Base-by-base conservation (phyloP, 257 asterid genomes). In the Petrea volubilis region DNA sequence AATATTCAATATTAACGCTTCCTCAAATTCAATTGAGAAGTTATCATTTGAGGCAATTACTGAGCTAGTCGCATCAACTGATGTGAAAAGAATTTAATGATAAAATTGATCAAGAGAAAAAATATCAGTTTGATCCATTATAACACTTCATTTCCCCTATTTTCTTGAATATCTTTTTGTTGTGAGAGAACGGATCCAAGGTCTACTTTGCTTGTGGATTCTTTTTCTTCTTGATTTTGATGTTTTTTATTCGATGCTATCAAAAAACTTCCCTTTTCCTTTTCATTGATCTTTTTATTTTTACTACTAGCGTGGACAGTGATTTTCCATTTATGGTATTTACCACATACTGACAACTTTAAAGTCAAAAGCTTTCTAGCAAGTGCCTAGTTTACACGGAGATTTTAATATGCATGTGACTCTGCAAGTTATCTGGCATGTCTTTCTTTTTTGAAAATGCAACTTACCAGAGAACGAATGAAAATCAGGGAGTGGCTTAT, bases 391-490 rank as follows among this genome's bases (percentile, higher is more conserved):
- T 23, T 29, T 27, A 17, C 57, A 11, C 1, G 11, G 57, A 56
- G 70, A 33, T 65, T 57, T 57, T 51, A 57, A 59, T 60, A 18
- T 14, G 23, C 31, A 40, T 11, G 40, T n/a, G 50, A 52, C 14
- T 20, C 17, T 25, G 62, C 31, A 63, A n/a, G 33, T 15, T 41
- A 40, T 57, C 60, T 2, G 20, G 56, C 29, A 67, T 44, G 58
- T 14, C 29, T 29, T 41, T 24, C 41, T 56, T 13, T 34, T 29
- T 18, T 11, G 14, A 18, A 23, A 66, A 51, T 21, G 15, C 27
- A 34, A 29, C 63, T 66, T 78, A 85, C 96, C 88, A 25, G 86
- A 59, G 61, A 81, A 82, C 43, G 89, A 67, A 47, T 64, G 87
- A 75, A 80, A 80, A 72, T 78, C 79, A 64, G 88, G 79, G 27